These are phyloP conservation scores for Oryza officinalis DNA, from an alignment of 176 grass and related monocot genomes.

Conservation along the genomic window DNA sequence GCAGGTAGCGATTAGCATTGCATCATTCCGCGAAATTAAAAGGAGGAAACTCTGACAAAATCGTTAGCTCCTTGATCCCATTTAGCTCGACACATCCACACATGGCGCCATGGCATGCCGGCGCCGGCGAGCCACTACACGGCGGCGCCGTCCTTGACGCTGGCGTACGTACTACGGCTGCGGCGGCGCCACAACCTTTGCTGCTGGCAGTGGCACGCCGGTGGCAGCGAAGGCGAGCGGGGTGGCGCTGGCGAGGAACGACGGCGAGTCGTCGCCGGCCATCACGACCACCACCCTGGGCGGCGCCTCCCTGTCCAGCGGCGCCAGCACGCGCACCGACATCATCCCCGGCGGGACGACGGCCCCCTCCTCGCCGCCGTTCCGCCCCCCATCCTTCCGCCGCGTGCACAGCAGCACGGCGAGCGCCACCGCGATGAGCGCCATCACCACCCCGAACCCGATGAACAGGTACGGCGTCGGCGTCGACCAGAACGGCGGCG, in stretches of 20 bases:
- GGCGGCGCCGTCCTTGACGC: background rate
- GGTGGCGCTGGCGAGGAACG: constrained; percentile 59
- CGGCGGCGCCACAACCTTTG: background rate
- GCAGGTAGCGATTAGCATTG: background rate
- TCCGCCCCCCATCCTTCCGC: constrained; percentile 9
- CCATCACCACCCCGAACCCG: constrained; percentile 55
- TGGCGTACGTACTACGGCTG: background rate
- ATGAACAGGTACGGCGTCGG: constrained; percentile 70
- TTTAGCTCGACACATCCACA: background rate
- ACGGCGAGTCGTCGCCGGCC: constrained; percentile 53
- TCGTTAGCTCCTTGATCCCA: background rate
- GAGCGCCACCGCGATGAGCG: constrained; percentile 56
- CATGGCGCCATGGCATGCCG: background rate
- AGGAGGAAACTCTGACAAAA: constrained; percentile 16
- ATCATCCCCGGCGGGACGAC: background rate
- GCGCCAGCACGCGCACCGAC: constrained; percentile 38
- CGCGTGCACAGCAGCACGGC: constrained; percentile 57
- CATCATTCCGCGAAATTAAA: background rate
- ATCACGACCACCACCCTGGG: constrained; percentile 68
- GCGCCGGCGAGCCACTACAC: constrained; percentile 12
- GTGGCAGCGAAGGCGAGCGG: constrained; percentile 28
- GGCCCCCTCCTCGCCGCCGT: background rate
- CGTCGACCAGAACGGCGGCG: constrained; percentile 60
- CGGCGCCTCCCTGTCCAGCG: constrained; percentile 45
- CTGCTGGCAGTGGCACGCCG: background rate